A percentile compares a stretch with the other conserved stretches of the same genome.
phyloP scores from a whole-genome alignment of 1,284 basidiomycete species.

The Marasmius fiardii region DNA sequence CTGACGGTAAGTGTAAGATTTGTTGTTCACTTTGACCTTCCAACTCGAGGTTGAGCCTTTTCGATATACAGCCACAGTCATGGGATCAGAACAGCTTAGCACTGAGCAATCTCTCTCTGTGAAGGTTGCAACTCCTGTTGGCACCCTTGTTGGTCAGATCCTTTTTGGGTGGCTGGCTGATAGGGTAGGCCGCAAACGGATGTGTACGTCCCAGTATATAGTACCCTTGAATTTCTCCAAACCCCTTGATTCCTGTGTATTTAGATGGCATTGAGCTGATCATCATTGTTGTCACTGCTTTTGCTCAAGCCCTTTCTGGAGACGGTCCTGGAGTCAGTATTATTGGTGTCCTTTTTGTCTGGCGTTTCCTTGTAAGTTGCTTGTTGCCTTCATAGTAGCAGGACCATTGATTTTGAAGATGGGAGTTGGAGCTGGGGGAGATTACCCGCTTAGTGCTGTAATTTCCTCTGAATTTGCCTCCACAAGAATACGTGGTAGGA shows the following conservation, averaged over 20 bases:
- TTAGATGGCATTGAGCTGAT: constrained; percentile 73
- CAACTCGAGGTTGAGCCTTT: constrained; percentile 31
- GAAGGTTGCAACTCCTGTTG: constrained; percentile 58
- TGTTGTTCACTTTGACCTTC: not conserved
- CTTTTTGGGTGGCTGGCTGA: constrained; percentile 75
- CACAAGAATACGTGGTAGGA: constrained; percentile 65
- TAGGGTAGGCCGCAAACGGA: constrained; percentile 65
- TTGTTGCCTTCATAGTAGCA: constrained; percentile 18
- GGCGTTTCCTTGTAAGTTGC: constrained; percentile 56
- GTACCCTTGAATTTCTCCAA: too few species aligned
- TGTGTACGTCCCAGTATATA: constrained; percentile 55
- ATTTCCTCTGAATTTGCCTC: constrained; percentile 79
- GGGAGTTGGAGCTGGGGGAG: constrained; percentile 74
- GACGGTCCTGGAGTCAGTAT: constrained; percentile 59
- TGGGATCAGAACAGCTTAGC: constrained; percentile 31
- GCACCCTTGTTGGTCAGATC: constrained; percentile 52
- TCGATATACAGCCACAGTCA: constrained; percentile 11
- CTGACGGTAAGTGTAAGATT: constrained; percentile 29
- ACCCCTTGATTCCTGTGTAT: not conserved
- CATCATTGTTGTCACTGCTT: constrained; percentile 65
- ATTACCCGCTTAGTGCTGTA: constrained; percentile 64
- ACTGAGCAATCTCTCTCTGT: constrained; percentile 60
- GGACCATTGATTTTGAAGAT: constrained; percentile 33
- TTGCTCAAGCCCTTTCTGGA: constrained; percentile 60
- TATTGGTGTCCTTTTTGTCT: constrained; percentile 70